phyloP scores from a whole-genome alignment of 495 filamentous ascomycete species.

The Podospora pseudopauciseta region DNA sequence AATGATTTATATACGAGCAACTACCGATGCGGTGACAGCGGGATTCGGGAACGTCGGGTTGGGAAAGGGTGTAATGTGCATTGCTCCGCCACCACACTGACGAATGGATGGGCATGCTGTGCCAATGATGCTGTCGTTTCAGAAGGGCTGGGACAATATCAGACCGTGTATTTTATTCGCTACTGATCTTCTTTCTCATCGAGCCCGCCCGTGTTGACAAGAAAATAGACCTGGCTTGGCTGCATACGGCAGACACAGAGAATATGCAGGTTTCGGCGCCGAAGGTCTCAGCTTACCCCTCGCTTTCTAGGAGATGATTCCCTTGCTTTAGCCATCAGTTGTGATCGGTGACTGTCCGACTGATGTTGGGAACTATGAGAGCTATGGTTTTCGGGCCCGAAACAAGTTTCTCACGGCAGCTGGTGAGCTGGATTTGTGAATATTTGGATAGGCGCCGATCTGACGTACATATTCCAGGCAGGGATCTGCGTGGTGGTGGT shows the following conservation, averaged over 20 bases:
- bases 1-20: neutral
- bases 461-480: neutral
- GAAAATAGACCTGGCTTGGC: neutral
- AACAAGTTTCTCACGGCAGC: no score
- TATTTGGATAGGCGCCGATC: neutral
- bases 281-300: neutral
- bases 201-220: neutral
- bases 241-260: neutral
- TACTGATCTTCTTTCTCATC: neutral
- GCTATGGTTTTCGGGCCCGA: no score
- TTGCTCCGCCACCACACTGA: neutral
- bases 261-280: slow-evolving; percentile 1
- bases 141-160: neutral
- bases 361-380: neutral
- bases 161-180: neutral
- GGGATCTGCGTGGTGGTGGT: neutral
- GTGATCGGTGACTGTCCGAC: neutral
- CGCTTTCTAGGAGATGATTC: neutral
- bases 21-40: neutral
- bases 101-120: neutral
- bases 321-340: neutral
- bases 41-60: neutral
- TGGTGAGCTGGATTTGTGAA: neutral
- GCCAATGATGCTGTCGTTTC: neutral
- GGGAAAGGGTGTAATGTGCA: neutral